Evolutionary conservation across 768 basidiomycete genomes (phyloP), one percentile per base, ranked within the genome.

Genomic region (Holtermanniella nyarrowii): DNA sequence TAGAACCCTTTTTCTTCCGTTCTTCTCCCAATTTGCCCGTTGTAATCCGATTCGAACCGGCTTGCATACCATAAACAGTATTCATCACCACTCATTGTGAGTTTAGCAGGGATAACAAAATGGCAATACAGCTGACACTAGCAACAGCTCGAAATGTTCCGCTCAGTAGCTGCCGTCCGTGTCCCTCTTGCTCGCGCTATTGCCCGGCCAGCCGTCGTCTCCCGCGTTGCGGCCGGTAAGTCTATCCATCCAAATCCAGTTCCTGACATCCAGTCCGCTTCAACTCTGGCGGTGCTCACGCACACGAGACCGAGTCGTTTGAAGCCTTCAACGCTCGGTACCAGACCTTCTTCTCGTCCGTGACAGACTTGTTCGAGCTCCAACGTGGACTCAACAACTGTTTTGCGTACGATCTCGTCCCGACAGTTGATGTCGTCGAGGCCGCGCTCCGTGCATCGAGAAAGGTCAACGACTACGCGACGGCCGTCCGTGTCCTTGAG

Each of bases 311-410:
- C 72, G 91, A 96, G 76, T 79, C 85, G 16, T 96, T 88, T 74
- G 91, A 95, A 72, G 80, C 85, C 42, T 96, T 97, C 78, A 88
- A 86, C 65, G 80, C 83, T 55, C 88, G 93, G 69, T 96, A 96
- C 75, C 83, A 89, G 68, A 77, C 77, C 59, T 99, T 99, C 75
- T 99, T 99, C 80, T 75, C 86, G 68, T 78, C 81, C 50, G 89
- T 88, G 45, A 82, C 89, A 68, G 95, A 99, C 76, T 80, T 96
- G 52, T 99, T 99, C 70, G 95, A 99, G 77, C 85, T 99, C 58
- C 93, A 99, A 75, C 87, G 95, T 46, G 95, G 95, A 37, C 77
- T 99, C 65, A 97, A 99, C 79, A 99, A 99, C 79, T 96, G 91
- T 77, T 99, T 99, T 72, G 88, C 95, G 2, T 93, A 97, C 73